Base-by-base conservation (phyloP, 306 rosid species). In the Styphnolobium japonicum region DNA sequence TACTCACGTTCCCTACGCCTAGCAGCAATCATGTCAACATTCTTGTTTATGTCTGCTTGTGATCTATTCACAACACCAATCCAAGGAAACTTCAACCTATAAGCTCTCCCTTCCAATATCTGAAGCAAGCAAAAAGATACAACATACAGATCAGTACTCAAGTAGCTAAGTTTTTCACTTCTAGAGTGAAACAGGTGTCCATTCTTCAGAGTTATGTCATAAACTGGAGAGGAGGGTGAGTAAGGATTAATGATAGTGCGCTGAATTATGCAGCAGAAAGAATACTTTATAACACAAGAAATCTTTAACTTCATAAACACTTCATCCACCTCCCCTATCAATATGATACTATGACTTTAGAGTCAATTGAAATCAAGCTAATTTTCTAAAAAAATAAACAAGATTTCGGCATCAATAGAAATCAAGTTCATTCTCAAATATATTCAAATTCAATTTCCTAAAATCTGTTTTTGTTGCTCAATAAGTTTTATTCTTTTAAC, bases 11-110 rank as follows among this genome's bases (percentile, higher is more conserved):
- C 98, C 76, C 97, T 92, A 76, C 89, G 97, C 69, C 98, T 89
- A 51, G 97, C 98, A 75, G 98, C 97, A 86, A 94, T 94, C 98
- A 94, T 94, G 86, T 94, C 97, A 56, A 92, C 97, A 87, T 90
- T 94, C 88, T 90, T 94, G 91, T 94, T 94, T 81, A 92, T 94
- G 76, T 94, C 98, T 5, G 60, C 70, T 94, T 94, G 98, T 64
- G 98, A 94, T 56, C 98, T 94, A 79, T 94, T 94, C 73, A 94
- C 97, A 14, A 94, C 96, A 78, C 98, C 97, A 88, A 94, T 85
- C 98, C 97, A 94, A 7, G 98, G 98, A 77, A 90, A 94, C 83
- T 92, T 92, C 16, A 94, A 88, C 85, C 89, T 84, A 46, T 85
- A 89, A 43, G 98, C 82, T 84, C 84, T 92, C 21, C 98, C 97